These are phyloP conservation scores for Penicillium arizonense DNA, from an alignment of 495 filamentous ascomycete species.

Conservation along the genomic window DNA sequence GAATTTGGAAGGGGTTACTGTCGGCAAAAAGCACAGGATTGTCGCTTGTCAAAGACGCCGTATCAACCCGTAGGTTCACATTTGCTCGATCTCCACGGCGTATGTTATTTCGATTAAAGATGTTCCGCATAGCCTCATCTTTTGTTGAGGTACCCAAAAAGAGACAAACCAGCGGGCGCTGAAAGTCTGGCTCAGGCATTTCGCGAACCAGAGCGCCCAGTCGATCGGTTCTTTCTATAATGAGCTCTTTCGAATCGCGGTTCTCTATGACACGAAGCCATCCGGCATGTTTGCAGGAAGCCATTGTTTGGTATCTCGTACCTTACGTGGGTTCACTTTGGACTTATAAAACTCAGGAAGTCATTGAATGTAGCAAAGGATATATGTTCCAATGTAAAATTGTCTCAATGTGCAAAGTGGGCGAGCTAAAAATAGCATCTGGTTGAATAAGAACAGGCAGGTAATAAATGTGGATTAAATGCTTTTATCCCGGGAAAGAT, in stretches of 20 bases:
- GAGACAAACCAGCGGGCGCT: conserved; percentile 18
- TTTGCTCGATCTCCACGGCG: conserved; percentile 9
- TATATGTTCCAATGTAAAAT: background rate
- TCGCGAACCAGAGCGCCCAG: conserved; percentile 15
- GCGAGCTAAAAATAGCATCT: background rate
- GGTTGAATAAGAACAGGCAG: no score
- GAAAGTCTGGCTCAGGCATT: conserved; percentile 14
- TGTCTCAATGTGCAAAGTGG: background rate
- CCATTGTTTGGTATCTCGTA: conserved; percentile 4
- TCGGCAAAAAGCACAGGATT: conserved; percentile 23
- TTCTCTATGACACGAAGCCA: conserved; percentile 18
- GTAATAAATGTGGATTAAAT: background rate
- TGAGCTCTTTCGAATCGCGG: conserved; percentile 8
- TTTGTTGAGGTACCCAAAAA: conserved; percentile 24
- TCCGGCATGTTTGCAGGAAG: conserved; percentile 15
- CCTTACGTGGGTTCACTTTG: background rate
- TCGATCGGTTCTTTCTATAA: conserved; percentile 17
- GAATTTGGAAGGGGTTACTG: conserved; percentile 11
- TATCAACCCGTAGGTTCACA: conserved; percentile 19
- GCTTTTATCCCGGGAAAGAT: background rate
- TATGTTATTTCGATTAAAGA: conserved; percentile 21
- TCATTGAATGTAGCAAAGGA: background rate
- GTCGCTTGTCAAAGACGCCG: conserved; percentile 10
- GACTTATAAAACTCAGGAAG: background rate
- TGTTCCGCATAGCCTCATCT: conserved; percentile 15